phyloP scores from a whole-genome alignment of 2,329 filamentous ascomycete genomes.

The Hymenoscyphus fraxineus region DNA sequence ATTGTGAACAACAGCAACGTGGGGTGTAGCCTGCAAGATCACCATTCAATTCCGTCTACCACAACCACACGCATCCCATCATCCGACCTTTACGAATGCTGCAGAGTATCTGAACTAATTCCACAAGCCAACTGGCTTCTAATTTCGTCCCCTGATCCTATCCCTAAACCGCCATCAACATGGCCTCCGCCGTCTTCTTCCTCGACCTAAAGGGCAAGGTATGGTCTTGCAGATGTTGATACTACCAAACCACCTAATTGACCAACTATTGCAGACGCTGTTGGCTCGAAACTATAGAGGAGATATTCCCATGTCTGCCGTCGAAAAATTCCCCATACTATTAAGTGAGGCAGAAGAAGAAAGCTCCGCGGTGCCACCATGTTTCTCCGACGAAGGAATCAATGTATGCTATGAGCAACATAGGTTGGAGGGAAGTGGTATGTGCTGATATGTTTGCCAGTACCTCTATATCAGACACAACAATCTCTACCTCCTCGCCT shows the following conservation, averaged over 20 bases:
- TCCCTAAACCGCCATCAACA: slow-evolving; percentile 39
- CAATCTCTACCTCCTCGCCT: slow-evolving; percentile 95
- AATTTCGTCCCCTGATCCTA: slow-evolving; percentile 6
- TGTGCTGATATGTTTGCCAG: slow-evolving; percentile 41
- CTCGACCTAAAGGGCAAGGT: slow-evolving; percentile 99
- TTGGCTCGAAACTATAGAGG: slow-evolving; percentile 97
- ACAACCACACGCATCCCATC: slow-evolving; percentile 9
- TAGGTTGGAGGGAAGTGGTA: neutral
- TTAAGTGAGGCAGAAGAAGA: slow-evolving; percentile 99
- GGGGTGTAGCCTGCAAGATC: slow-evolving; percentile 22
- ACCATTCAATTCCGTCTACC: neutral
- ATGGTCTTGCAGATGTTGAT: slow-evolving; percentile 30
- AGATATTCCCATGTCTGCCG: slow-evolving; percentile 98
- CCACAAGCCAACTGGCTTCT: slow-evolving; percentile 19
- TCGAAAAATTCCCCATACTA: slow-evolving; percentile 95
- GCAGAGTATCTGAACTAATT: slow-evolving; percentile 12
- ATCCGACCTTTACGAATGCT: slow-evolving; percentile 24
- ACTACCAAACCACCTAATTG: slow-evolving; percentile 22
- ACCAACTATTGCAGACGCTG: slow-evolving; percentile 65
- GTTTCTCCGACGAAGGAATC: slow-evolving; percentile 97
- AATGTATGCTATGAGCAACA: slow-evolving; percentile 59
- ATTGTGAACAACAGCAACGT: slow-evolving; percentile 20
- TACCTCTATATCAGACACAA: slow-evolving; percentile 99
- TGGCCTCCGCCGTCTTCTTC: slow-evolving; percentile 98
- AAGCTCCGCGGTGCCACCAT: slow-evolving; percentile 92